phyloP scores from a whole-genome alignment of 2,329 filamentous ascomycete genomes.

The Fusarium staphyleae region DNA sequence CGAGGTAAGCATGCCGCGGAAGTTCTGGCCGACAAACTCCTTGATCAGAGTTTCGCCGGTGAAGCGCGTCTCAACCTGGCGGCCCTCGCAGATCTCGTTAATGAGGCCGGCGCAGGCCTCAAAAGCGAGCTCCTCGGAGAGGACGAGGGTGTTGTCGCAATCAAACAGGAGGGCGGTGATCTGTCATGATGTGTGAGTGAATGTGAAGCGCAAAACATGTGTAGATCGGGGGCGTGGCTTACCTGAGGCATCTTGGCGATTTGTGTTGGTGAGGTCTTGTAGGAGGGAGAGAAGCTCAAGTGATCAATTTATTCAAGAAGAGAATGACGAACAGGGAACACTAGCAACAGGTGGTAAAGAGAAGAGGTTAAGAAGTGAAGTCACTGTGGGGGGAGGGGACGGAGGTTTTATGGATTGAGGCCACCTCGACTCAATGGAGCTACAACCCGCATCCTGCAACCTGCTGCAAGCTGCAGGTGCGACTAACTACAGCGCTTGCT shows the following conservation, averaged over 20 bases:
- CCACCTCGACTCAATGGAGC: conserved; percentile 20
- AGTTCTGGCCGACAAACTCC: conserved; percentile 94
- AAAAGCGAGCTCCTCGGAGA: conserved; percentile 90
- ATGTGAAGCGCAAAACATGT: background rate
- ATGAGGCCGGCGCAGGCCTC: conserved; percentile 88
- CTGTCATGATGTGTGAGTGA: conserved; percentile 31
- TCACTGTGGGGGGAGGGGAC: conserved; percentile 25
- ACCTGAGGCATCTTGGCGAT: conserved; percentile 47
- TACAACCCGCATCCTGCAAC: conserved; percentile 13
- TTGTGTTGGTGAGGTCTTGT: background rate
- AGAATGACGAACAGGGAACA: conserved; percentile 18
- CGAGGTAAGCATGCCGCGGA: conserved; percentile 85
- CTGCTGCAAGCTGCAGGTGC: conserved; percentile 19
- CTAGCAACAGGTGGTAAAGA: conserved; percentile 6
- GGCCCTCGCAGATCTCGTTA: conserved; percentile 80
- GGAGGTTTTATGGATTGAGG: conserved; percentile 54
- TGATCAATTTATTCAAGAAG: background rate
- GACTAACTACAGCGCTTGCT: conserved; percentile 19
- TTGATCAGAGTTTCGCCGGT: conserved; percentile 79
- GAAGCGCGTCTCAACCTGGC: conserved; percentile 71
- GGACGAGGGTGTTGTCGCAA: conserved; percentile 90
- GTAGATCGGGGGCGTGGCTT: conserved; percentile 1
- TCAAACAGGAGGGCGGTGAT: conserved; percentile 79
- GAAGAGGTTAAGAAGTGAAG: conserved; percentile 14
- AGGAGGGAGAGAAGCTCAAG: conserved; percentile 8